A percentile compares a stretch with the other conserved stretches of the same genome.
phyloP scores from a whole-genome alignment of 257 asterid species.

The Cinchona pubescens region DNA sequence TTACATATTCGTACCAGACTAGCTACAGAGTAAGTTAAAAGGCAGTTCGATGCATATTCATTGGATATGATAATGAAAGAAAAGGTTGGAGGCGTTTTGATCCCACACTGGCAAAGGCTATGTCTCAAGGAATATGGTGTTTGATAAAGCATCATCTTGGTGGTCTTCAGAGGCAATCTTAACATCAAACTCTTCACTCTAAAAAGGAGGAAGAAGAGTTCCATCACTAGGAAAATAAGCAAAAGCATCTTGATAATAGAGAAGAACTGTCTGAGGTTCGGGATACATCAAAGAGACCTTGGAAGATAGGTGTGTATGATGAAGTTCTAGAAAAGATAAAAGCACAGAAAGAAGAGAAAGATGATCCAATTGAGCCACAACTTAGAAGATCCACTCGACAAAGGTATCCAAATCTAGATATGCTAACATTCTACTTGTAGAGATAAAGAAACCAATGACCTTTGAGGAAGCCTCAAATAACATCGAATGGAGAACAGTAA shows the following conservation, averaged over 20 bases:
- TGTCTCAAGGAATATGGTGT: neutral
- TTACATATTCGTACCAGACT: neutral
- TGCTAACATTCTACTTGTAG: neutral
- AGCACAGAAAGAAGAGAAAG: neutral
- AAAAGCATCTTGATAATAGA: neutral
- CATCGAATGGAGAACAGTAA: too few relatives aligned
- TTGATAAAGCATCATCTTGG: neutral
- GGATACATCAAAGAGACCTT: neutral
- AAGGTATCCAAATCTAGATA: constrained; percentile 3
- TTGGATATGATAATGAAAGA: neutral
- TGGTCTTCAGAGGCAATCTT: too few relatives aligned
- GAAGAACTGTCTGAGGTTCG: neutral
- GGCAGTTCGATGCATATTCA: neutral
- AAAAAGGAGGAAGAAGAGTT: neutral
- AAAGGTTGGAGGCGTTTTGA: neutral
- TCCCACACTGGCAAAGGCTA: neutral
- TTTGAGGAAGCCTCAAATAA: neutral
- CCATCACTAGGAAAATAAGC: neutral
- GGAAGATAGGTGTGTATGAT: neutral
- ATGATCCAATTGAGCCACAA: neutral
- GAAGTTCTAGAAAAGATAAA: neutral
- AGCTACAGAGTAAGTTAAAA: neutral
- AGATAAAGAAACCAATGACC: neutral
- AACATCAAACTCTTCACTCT: neutral
- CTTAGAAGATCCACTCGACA: neutral